phyloP scores from a whole-genome alignment of 257 asterid species.

The Nicotiana tomentosiformis region DNA sequence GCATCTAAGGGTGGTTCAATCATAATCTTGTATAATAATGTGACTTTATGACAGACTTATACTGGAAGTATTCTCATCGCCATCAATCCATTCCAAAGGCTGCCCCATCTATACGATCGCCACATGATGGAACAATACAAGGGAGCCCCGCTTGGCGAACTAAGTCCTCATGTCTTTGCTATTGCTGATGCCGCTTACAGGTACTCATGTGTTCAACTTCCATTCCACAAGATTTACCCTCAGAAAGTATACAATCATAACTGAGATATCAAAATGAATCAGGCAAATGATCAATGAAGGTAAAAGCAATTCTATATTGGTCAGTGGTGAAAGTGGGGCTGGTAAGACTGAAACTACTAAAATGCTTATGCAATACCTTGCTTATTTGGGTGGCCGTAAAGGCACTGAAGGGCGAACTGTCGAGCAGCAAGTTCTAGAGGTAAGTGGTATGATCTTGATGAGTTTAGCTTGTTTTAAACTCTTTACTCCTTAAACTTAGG shows the following conservation, averaged over 20 bases:
- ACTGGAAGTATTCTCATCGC: conserved; percentile 27
- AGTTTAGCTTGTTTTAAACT: not conserved
- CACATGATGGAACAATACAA: conserved; percentile 27
- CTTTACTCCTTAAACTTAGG: not conserved
- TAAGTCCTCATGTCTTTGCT: conserved; percentile 25
- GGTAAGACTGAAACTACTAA: conserved; percentile 26
- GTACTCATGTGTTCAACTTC: conserved; percentile 5
- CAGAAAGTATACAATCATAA: not conserved
- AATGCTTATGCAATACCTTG: conserved; percentile 27
- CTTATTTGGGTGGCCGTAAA: conserved; percentile 22
- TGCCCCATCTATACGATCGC: conserved; percentile 17
- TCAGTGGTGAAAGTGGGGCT: conserved; percentile 30
- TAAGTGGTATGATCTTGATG: not conserved
- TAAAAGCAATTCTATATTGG: conserved; percentile 22
- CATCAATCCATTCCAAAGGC: conserved; percentile 23
- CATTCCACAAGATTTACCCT: not conserved
- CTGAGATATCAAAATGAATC: not conserved
- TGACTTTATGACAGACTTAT: conserved; percentile 18
- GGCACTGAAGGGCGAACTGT: conserved; percentile 24
- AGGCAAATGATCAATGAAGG: conserved; percentile 25
- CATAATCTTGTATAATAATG: not conserved
- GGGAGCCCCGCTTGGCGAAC: conserved; percentile 18
- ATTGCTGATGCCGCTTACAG: conserved; percentile 24
- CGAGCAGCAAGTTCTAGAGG: conserved; percentile 25
- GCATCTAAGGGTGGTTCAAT: not conserved